Evolutionary conservation across 306 rosid genomes (phyloP).

Genomic region (Glycyrrhiza uralensis): DNA sequence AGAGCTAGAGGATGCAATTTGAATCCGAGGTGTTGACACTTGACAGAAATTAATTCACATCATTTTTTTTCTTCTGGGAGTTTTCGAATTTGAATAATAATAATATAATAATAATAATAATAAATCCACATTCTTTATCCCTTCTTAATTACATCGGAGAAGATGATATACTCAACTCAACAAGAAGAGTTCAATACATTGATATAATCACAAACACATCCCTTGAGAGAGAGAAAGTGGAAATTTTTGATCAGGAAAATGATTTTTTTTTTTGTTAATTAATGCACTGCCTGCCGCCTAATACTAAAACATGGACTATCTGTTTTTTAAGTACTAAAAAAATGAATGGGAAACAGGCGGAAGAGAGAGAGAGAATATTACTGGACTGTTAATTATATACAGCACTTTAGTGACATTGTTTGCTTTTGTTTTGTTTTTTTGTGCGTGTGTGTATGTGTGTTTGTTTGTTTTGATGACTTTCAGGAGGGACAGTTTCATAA

Average conservation of each 20-base stretch:
- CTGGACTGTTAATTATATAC: constrained; percentile 13
- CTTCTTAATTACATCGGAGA: neutral
- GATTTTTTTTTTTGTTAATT: no score
- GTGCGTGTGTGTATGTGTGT: no score
- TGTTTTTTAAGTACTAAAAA: neutral
- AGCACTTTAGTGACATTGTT: constrained; percentile 26
- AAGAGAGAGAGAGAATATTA: constrained; percentile 29
- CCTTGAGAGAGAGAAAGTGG: neutral
- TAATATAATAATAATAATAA: neutral
- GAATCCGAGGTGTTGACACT: constrained; percentile 26
- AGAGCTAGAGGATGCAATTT: neutral
- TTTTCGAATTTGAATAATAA: no score
- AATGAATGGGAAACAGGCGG: neutral
- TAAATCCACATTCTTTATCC: neutral
- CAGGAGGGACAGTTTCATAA: constrained; percentile 98
- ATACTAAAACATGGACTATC: neutral
- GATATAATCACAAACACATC: neutral
- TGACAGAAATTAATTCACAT: neutral
- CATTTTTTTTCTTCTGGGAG: no score
- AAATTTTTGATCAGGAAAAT: neutral
- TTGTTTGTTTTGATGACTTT: constrained; percentile 14
- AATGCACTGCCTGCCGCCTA: constrained; percentile 16
- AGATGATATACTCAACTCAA: no score
- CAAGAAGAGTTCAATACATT: no score
- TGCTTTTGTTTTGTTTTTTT: constrained; percentile 27